These are phyloP conservation scores for Aspergillus baeticus DNA, from an alignment of 495 filamentous ascomycete genomes.

Conservation along the genomic window DNA sequence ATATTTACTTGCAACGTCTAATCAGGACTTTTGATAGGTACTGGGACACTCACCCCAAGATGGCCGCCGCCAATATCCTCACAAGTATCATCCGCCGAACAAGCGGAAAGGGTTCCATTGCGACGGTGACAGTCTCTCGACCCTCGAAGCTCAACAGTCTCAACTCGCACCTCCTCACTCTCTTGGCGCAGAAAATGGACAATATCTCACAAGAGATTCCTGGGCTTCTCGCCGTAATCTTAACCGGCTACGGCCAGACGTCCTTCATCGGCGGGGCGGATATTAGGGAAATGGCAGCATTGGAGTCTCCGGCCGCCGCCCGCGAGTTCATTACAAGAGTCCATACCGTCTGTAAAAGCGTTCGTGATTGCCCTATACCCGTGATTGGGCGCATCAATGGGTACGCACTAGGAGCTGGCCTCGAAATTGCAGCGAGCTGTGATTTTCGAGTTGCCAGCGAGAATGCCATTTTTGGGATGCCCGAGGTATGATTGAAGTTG, in stretches of 20 bases:
- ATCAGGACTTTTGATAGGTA: too few relatives aligned
- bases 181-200: constrained; percentile 10
- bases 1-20: too few relatives aligned
- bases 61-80: not conserved
- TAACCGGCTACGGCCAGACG: constrained; percentile 24
- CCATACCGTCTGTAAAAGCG: constrained; percentile 16
- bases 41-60: not conserved
- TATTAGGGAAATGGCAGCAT: constrained; percentile 18
- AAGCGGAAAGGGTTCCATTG: not conserved
- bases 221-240: constrained; percentile 21
- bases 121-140: constrained; percentile 23
- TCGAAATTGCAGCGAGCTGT: constrained; percentile 24
- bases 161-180: constrained; percentile 16
- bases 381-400: constrained; percentile 26
- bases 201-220: not conserved
- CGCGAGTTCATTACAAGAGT: constrained; percentile 21
- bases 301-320: constrained; percentile 17
- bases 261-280: constrained; percentile 27
- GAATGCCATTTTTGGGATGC: constrained; percentile 28
- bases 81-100: not conserved
- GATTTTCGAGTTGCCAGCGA: constrained; percentile 23
- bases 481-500: constrained; percentile 14
- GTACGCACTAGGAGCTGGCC: constrained; percentile 23
- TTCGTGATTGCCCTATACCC: constrained; percentile 21
- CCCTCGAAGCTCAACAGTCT: constrained; percentile 26